These are phyloP conservation scores for Combretum micranthum DNA, from an alignment of 345 rosid species.

Conservation along the genomic window DNA sequence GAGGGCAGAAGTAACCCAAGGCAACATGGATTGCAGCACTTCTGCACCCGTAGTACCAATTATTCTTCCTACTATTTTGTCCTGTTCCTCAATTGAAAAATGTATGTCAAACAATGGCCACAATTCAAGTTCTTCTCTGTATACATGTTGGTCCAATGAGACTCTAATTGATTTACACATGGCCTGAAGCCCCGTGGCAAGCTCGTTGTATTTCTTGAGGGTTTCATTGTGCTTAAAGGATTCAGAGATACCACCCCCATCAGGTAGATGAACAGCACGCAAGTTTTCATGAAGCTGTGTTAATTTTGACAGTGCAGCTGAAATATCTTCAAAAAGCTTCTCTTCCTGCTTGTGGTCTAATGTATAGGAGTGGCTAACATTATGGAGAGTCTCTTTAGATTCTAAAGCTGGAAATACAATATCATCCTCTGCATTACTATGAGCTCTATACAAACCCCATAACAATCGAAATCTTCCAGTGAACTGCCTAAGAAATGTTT, in stretches of 20 bases:
- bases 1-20: conserved; percentile 92
- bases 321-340: conserved; percentile 77
- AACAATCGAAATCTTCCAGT: conserved; percentile 75
- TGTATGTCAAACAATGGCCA: conserved; percentile 82
- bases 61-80: conserved; percentile 81
- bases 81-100: conserved; percentile 80
- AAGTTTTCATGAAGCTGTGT: conserved; percentile 48
- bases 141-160: conserved; percentile 76
- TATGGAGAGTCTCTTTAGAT: conserved; percentile 89
- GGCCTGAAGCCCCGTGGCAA: conserved; percentile 81
- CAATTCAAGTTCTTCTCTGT: conserved; percentile 77
- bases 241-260: conserved; percentile 6
- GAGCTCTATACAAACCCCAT: conserved; percentile 93
- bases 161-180: conserved; percentile 91
- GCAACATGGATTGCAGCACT: conserved; percentile 88
- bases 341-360: conserved; percentile 93
- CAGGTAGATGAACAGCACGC: conserved; percentile 22
- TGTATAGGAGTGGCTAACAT: conserved; percentile 89
- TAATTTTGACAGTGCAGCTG: conserved; percentile 57
- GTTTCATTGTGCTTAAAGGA: conserved; percentile 22
- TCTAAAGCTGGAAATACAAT: conserved; percentile 86
- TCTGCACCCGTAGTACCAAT: conserved; percentile 93
- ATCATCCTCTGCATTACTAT: conserved; percentile 96
- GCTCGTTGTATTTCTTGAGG: conserved; percentile 50
- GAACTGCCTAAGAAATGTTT: conserved; percentile 61